Base-by-base conservation (phyloP, 73 alveolate genomes). In the Symbiodinium pilosum region DNA sequence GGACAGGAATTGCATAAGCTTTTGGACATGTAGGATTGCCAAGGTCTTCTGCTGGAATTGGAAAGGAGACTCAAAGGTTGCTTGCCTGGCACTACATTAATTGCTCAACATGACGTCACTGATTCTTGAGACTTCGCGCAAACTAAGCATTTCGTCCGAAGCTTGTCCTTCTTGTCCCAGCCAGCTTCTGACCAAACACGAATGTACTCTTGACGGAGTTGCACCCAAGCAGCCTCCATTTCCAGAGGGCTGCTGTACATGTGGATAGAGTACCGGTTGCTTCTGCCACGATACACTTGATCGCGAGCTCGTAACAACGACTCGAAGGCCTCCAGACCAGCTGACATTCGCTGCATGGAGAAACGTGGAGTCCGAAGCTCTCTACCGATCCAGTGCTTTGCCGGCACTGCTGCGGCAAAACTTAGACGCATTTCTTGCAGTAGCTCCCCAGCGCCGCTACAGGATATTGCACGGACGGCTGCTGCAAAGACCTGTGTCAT, bases 141-240 rank as follows among this genome's bases (percentile, higher is more conserved):
- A n/a, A n/a, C n/a, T n/a, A n/a, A n/a, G n/a, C n/a, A n/a, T n/a
- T n/a, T n/a, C n/a, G n/a, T n/a, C n/a, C n/a, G n/a, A 54, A 6
- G 30, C 28, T 38, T 1, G 85, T 87, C 94, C 94, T 87, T 38
- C 18, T 68, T 83, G 41, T 77, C 30, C 94, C 94, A 87, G 40
- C 94, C 94, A 12, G 94, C 94, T 42, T 87, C 94, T 26, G 94
- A 73, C 94, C 94, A 87, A 21, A 87, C 54, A 5, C 71, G 84
- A 73, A 87, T 9, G 38, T 87, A 87, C 43, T 87, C 94, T 30
- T 87, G 64, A 18, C 93, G 94, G 6, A 87, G 56, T 36, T 87
- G 84, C 44, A 38, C 56, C 94, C 94, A 87, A 14, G 94, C 94
- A 54, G 54, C 54, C 71, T 87, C 94, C 94, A 87, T 87, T 59